phyloP scores from a whole-genome alignment of 257 asterid species.

The Misopates orontium region DNA sequence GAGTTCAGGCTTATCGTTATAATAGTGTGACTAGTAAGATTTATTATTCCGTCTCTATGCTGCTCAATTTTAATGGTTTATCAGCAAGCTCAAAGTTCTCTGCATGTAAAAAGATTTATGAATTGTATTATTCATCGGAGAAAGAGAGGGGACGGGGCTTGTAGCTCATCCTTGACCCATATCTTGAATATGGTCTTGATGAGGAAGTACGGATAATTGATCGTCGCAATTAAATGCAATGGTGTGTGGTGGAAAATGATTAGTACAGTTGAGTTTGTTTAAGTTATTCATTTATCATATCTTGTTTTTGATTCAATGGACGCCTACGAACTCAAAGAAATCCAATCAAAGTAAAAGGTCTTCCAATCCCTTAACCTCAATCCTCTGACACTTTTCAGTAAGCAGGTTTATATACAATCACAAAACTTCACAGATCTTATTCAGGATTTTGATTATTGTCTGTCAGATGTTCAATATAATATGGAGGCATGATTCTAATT shows the following conservation, averaged over 20 bases:
- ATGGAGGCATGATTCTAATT: conserved; percentile 11
- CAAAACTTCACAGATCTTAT: conserved; percentile 7
- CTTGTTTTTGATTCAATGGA: background rate
- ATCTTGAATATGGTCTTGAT: background rate
- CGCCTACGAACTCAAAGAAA: background rate
- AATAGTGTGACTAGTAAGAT: background rate
- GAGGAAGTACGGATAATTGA: background rate
- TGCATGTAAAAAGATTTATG: background rate
- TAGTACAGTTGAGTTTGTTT: conserved; percentile 6
- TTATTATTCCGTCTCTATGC: conserved; percentile 1
- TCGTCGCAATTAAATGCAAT: background rate
- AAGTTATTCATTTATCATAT: background rate
- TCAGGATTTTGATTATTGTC: background rate
- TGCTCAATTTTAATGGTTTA: background rate
- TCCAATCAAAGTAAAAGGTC: background rate
- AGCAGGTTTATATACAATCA: too few relatives aligned
- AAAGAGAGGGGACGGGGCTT: background rate
- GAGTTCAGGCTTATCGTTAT: conserved; percentile 4
- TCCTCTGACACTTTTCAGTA: background rate
- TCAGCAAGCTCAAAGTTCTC: background rate
- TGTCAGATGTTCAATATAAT: conserved; percentile 6
- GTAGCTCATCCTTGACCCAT: conserved; percentile 8
- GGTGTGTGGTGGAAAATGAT: background rate
- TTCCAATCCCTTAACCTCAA: background rate
- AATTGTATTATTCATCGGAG: background rate